phyloP scores from a whole-genome alignment of 1,284 basidiomycete species.

The Cutaneotrichosporon arboriforme region DNA sequence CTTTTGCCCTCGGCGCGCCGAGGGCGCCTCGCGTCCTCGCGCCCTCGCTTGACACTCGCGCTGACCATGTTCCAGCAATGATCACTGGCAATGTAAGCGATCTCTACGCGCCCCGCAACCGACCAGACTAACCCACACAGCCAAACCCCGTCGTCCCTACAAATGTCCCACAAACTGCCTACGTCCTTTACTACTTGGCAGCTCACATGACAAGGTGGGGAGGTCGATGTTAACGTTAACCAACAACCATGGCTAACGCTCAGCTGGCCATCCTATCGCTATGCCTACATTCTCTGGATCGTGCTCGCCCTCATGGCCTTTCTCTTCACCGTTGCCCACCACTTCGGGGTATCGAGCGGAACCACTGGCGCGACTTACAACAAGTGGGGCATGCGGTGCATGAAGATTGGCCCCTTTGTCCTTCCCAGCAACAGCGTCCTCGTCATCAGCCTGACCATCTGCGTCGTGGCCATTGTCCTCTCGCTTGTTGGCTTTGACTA shows the following conservation, averaged over 20 bases:
- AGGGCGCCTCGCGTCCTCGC: no score
- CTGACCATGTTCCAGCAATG: not conserved
- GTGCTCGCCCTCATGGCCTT: slow-evolving; percentile 31
- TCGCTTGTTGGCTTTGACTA: slow-evolving; percentile 68
- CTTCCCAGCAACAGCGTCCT: slow-evolving; percentile 62
- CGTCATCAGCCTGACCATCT: slow-evolving; percentile 51
- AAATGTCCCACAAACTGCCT: slow-evolving; percentile 12
- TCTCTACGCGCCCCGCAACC: not conserved
- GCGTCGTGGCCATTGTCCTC: slow-evolving; percentile 51
- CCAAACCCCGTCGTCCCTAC: slow-evolving; percentile 3
- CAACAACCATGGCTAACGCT: not conserved
- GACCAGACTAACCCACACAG: not conserved
- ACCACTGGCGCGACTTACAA: slow-evolving; percentile 34
- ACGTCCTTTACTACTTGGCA: slow-evolving; percentile 37
- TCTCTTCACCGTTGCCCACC: slow-evolving; percentile 38
- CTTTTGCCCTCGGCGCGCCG: no score
- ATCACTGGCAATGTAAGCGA: not conserved
- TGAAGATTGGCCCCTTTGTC: slow-evolving; percentile 47
- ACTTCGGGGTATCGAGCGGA: slow-evolving; percentile 36
- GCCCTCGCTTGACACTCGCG: no score
- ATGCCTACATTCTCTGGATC: slow-evolving; percentile 44
- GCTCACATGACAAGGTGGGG: slow-evolving; percentile 46
- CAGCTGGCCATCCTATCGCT: slow-evolving; percentile 43
- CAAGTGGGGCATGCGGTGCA: slow-evolving; percentile 37
- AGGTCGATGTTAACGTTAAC: no score